Evolutionary conservation across 2,329 filamentous ascomycete genomes (phyloP).

Genomic region (Xylaria digitata): DNA sequence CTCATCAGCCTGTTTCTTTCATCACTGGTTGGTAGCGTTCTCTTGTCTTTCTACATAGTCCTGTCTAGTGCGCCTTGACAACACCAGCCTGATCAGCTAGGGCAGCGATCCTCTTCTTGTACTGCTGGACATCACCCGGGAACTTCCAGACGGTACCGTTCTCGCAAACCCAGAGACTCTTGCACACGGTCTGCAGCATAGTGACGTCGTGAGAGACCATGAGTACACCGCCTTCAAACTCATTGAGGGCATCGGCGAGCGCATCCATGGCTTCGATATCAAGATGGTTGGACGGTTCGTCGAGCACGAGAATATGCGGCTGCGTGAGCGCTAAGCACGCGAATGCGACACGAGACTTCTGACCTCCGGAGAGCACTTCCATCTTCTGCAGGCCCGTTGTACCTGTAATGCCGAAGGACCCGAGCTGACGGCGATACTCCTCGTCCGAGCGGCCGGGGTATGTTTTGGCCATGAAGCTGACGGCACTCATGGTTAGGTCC

Average conservation of each 20-base stretch:
- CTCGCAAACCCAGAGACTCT: constrained; percentile 95
- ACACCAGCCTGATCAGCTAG: constrained; percentile 91
- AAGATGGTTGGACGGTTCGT: constrained; percentile 98
- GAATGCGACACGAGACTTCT: constrained; percentile 98
- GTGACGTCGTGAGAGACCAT: constrained; percentile 99
- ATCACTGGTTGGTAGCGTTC: constrained; percentile 11
- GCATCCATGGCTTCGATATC: constrained; percentile 99
- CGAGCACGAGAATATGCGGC: constrained; percentile 95
- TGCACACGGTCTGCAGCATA: constrained; percentile 97
- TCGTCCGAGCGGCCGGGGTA: constrained; percentile 94
- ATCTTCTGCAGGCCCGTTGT: constrained; percentile 98
- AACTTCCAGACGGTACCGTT: constrained; percentile 95
- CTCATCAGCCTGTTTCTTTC: constrained; percentile 10
- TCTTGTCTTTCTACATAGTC: not conserved
- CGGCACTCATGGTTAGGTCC: constrained; percentile 87
- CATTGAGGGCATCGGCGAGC: constrained; percentile 81
- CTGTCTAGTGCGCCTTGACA: constrained; percentile 70
- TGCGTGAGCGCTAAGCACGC: constrained; percentile 94
- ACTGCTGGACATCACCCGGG: constrained; percentile 91
- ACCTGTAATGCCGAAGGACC: constrained; percentile 89
- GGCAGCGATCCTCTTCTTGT: constrained; percentile 94
- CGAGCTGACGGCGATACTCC: constrained; percentile 94
- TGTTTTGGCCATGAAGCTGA: constrained; percentile 93
- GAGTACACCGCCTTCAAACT: constrained; percentile 93
- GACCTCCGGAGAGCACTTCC: constrained; percentile 91